phyloP scores from a whole-genome alignment of 306 rosid genomes.

The Rubus idaeus region DNA sequence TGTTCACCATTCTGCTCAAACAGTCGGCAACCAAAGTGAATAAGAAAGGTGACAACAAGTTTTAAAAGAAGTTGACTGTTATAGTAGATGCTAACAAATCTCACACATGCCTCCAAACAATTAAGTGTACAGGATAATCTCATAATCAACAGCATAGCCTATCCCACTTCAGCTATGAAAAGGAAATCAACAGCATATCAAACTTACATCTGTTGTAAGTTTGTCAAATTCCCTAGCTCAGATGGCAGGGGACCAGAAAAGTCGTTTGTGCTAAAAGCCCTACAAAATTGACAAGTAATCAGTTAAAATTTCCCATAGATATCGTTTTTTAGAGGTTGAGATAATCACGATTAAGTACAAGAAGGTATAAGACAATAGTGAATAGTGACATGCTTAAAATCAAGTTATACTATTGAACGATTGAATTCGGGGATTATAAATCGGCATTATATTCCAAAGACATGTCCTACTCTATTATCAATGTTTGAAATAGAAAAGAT shows the following conservation, averaged over 20 bases:
- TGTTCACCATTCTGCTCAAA: background rate
- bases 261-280: conserved; percentile 53
- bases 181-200: background rate
- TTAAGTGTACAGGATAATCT: no score
- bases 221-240: conserved; percentile 59
- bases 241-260: conserved; percentile 72
- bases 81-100: no score
- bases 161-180: background rate
- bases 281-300: conserved; percentile 28
- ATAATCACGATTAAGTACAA: background rate
- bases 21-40: background rate
- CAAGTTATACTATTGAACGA: no score
- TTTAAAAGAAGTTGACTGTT: no score
- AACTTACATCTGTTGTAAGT: conserved; percentile 57
- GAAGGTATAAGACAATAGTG: background rate
- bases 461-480: background rate
- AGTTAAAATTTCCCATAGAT: background rate
- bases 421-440: no score
- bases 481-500: background rate
- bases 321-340: background rate
- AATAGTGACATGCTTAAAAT: background rate
- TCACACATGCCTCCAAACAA: no score
- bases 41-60: background rate
- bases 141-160: no score
- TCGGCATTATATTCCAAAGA: no score